Evolutionary conservation across 192 early-diverging fungal genomes (phyloP).

Genomic region (Backusella parvicylindrica): DNA sequence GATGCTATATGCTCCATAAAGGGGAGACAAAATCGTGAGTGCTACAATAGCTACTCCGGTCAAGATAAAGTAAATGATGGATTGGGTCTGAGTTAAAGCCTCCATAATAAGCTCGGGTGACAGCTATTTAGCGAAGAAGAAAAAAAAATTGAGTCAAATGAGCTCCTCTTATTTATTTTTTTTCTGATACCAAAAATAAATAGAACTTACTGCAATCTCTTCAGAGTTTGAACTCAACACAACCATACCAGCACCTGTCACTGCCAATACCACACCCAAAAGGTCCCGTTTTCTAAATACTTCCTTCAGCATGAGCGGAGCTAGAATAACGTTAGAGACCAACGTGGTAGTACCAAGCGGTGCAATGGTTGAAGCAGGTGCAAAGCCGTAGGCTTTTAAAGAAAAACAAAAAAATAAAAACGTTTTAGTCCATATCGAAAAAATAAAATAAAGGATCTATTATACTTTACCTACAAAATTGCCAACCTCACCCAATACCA

Average conservation of each 20-base stretch:
- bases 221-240: constrained; percentile 57
- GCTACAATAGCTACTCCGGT: constrained; percentile 30
- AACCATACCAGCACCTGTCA: constrained; percentile 60
- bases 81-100: constrained; percentile 46
- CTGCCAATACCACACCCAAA: constrained; percentile 57
- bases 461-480: constrained; percentile 40
- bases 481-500: constrained; percentile 58
- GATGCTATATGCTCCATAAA: constrained; percentile 48
- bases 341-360: constrained; percentile 72
- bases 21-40: constrained; percentile 42
- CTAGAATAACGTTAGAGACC: constrained; percentile 67
- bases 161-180: no score
- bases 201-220: constrained; percentile 45
- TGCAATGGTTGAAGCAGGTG: constrained; percentile 69
- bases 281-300: constrained; percentile 56
- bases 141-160: neutral
- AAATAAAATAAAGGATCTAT: no score
- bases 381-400: constrained; percentile 63
- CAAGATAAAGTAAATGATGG: constrained; percentile 53
- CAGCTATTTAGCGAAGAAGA: constrained; percentile 27
- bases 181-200: no score
- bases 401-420: no score
- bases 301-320: constrained; percentile 67
- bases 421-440: no score
- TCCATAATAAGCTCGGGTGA: constrained; percentile 48